These are phyloP conservation scores for Lodderomyces margitis DNA, from an alignment of 1,139 yeast species.

Conservation along the genomic window DNA sequence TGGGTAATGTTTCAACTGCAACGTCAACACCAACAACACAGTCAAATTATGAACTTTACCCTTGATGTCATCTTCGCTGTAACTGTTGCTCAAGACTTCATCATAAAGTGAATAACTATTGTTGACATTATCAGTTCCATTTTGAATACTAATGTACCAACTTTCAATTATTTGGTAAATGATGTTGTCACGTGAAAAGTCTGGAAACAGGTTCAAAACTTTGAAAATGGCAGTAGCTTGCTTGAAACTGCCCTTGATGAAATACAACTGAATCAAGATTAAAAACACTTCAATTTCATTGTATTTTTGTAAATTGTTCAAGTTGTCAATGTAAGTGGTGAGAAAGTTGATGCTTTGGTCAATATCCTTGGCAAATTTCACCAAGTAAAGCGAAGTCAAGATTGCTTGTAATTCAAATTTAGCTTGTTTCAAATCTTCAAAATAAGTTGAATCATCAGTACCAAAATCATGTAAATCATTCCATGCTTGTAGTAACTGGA, in stretches of 20 bases:
- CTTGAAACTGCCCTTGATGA: conserved; percentile 37
- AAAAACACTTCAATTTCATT: conserved; percentile 46
- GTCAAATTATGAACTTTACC: conserved; percentile 39
- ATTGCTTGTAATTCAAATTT: conserved; percentile 42
- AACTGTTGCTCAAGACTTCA: conserved; percentile 56
- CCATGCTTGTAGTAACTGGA: conserved; percentile 43
- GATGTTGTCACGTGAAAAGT: conserved; percentile 59
- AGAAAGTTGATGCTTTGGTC: conserved; percentile 41
- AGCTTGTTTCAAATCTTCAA: conserved; percentile 36
- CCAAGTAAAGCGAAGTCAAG: conserved; percentile 42
- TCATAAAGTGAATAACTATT: conserved; percentile 71
- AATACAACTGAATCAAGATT: conserved; percentile 42
- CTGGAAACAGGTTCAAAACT: conserved; percentile 40
- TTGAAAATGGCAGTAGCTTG: conserved; percentile 37
- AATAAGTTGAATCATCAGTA: conserved; percentile 35
- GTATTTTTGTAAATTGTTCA: conserved; percentile 16
- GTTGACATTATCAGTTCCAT: conserved; percentile 57
- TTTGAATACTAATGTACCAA: conserved; percentile 56
- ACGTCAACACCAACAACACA: conserved; percentile 40
- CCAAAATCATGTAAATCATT: conserved; percentile 45
- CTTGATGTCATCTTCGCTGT: conserved; percentile 40
- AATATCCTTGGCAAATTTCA: conserved; percentile 35
- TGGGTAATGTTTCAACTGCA: conserved; percentile 46
- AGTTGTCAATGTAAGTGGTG: conserved; percentile 22
- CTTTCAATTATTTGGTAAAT: conserved; percentile 68